Percentiles rank a stretch among this genome's conserved stretches.
These are phyloP conservation scores for Ceratocystis ficicola DNA, from an alignment of 2,329 filamentous ascomycete species.

Conservation along the genomic window DNA sequence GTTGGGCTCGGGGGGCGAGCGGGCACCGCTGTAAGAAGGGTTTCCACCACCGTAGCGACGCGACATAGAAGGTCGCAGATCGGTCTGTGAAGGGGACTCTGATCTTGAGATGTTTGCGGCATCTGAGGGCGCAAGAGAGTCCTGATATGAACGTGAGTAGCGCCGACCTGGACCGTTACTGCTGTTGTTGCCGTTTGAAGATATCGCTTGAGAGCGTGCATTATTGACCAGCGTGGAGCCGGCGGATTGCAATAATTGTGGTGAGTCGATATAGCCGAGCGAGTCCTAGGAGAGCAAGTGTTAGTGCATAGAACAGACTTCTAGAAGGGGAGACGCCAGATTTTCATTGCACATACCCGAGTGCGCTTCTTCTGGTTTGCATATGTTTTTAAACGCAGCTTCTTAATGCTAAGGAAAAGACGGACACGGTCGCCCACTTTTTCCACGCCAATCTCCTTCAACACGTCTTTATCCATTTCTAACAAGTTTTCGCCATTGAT, in stretches of 20 bases:
- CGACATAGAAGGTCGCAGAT: slow-evolving; percentile 34
- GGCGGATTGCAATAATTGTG: slow-evolving; percentile 47
- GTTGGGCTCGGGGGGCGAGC: slow-evolving; percentile 48
- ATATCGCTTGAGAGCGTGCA: slow-evolving; percentile 35
- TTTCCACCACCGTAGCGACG: slow-evolving; percentile 38
- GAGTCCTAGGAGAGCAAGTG: slow-evolving; percentile 51
- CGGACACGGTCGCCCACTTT: slow-evolving; percentile 94
- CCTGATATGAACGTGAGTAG: slow-evolving; percentile 51
- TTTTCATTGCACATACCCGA: slow-evolving; percentile 46
- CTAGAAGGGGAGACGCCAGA: neutral
- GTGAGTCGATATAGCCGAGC: slow-evolving; percentile 67
- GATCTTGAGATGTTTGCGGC: slow-evolving; percentile 52
- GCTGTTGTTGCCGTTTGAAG: neutral
- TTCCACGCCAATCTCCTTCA: slow-evolving; percentile 97
- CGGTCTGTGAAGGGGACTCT: slow-evolving; percentile 52
- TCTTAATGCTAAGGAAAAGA: slow-evolving; percentile 75
- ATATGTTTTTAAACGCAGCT: slow-evolving; percentile 63
- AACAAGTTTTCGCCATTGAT: slow-evolving; percentile 95
- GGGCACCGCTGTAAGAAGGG: slow-evolving; percentile 36
- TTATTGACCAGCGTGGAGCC: slow-evolving; percentile 48
- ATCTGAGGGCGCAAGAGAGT: slow-evolving; percentile 30
- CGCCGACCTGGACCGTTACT: slow-evolving; percentile 39
- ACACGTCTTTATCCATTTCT: slow-evolving; percentile 89
- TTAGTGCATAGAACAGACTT: slow-evolving; percentile 8
- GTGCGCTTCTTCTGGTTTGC: slow-evolving; percentile 72